A percentile compares a stretch with the other conserved stretches of the same genome.
Evolutionary conservation across 441 rosid species (phyloP).

Genomic region (Rhodomyrtus psidioides): DNA sequence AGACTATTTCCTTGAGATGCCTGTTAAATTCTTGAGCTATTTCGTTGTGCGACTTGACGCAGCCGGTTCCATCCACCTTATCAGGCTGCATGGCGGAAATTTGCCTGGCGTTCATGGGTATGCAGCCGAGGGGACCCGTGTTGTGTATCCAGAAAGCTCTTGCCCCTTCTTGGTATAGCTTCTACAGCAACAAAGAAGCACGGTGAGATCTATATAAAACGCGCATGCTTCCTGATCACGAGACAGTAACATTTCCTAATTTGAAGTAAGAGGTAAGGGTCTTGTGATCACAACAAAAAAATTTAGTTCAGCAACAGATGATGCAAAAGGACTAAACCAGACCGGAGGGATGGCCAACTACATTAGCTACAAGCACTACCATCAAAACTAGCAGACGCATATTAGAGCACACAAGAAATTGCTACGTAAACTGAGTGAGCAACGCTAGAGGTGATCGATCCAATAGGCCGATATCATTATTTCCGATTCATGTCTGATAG

Average conservation of each 20-base stretch:
- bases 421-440: background rate
- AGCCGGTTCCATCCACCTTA: slow-evolving; percentile 3
- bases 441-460: background rate
- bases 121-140: slow-evolving; percentile 14
- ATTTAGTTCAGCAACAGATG: background rate
- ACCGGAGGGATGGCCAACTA: background rate
- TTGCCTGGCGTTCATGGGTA: background rate
- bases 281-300: background rate
- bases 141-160: slow-evolving; percentile 16
- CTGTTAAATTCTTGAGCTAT: background rate
- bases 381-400: background rate
- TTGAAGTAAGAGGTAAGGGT: background rate
- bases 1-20: background rate
- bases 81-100: background rate
- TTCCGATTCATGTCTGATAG: background rate
- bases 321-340: background rate
- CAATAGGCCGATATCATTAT: background rate
- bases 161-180: slow-evolving; percentile 12
- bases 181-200: background rate
- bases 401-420: background rate
- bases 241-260: background rate
- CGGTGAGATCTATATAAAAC: background rate
- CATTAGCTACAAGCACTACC: background rate
- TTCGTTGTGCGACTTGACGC: slow-evolving; percentile 2
- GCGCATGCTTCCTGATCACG: background rate